Evolutionary conservation across 1,284 basidiomycete genomes (phyloP).

Genomic region (Xerocomus tenax): DNA sequence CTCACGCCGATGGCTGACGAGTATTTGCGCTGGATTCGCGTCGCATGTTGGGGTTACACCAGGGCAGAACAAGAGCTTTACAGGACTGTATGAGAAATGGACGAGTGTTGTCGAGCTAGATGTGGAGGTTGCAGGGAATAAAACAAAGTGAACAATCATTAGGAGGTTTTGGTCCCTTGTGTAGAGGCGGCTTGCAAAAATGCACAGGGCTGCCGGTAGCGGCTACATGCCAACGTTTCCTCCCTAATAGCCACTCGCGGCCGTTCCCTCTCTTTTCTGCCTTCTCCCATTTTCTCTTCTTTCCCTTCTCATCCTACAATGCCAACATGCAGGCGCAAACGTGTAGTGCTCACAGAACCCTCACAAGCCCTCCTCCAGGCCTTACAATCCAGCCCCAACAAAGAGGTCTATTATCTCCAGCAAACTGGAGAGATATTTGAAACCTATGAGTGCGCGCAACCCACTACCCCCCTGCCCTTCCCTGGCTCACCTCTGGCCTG

Average conservation of each 20-base stretch:
- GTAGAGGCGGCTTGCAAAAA: constrained; percentile 29
- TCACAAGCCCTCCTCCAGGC: constrained; percentile 58
- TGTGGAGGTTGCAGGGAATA: too few relatives aligned
- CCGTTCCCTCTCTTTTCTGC: constrained; percentile 33
- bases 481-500: constrained; percentile 21
- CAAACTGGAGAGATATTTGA: constrained; percentile 94
- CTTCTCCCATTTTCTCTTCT: constrained; percentile 24
- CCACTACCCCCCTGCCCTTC: constrained; percentile 12
- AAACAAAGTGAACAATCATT: constrained; percentile 13
- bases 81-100: background rate
- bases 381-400: constrained; percentile 53
- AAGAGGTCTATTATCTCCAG: constrained; percentile 80
- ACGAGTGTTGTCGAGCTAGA: constrained; percentile 11
- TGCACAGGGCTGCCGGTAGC: constrained; percentile 31
- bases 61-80: background rate
- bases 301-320: constrained; percentile 38
- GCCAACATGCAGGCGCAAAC: constrained; percentile 87
- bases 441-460: constrained; percentile 71
- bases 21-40: constrained; percentile 8
- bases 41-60: constrained; percentile 8
- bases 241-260: constrained; percentile 36
- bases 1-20: constrained; percentile 1
- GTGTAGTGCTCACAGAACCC: constrained; percentile 78
- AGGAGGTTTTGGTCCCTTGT: constrained; percentile 16
- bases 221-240: constrained; percentile 36